Conservation (phyloP, 2,329 filamentous ascomycete genomes). For the Acephala macrosclerotiorum region DNA sequence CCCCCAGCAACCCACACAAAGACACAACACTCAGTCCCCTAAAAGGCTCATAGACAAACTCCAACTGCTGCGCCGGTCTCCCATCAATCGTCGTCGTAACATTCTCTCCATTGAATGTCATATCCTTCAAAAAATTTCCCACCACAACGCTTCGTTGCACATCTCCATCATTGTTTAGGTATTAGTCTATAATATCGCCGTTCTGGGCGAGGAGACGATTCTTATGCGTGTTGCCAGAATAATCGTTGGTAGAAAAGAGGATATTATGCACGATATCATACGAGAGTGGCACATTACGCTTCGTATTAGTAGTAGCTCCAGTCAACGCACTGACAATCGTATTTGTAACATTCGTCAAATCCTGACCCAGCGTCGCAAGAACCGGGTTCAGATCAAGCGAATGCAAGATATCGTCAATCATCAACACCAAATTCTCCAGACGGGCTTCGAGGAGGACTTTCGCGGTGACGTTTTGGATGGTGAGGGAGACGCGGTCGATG, state of each 20-base stretch:
- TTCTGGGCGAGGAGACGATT: slow-evolving; percentile 64
- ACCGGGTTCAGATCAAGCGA: slow-evolving; percentile 68
- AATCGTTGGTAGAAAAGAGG: slow-evolving; percentile 67
- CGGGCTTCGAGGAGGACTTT: slow-evolving; percentile 66
- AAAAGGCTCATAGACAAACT: slow-evolving; percentile 62
- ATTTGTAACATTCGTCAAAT: slow-evolving; percentile 56
- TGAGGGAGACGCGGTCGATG: slow-evolving; percentile 62
- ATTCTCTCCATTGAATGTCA: slow-evolving; percentile 63
- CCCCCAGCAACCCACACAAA: slow-evolving; percentile 56
- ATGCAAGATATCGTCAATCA: slow-evolving; percentile 64
- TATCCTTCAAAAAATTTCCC: slow-evolving; percentile 58
- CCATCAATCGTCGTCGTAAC: slow-evolving; percentile 53
- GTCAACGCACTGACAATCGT: slow-evolving; percentile 42
- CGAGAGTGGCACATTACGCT: background rate
- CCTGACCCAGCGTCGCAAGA: slow-evolving; percentile 60
- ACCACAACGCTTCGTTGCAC: slow-evolving; percentile 53
- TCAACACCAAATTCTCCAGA: slow-evolving; percentile 64
- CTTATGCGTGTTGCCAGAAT: slow-evolving; percentile 60
- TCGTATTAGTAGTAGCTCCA: slow-evolving; percentile 23
- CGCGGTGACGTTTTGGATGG: slow-evolving; percentile 65
- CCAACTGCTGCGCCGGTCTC: slow-evolving; percentile 55
- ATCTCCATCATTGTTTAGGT: slow-evolving; percentile 59
- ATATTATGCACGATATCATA: slow-evolving; percentile 63
- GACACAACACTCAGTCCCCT: slow-evolving; percentile 52
- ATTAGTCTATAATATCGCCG: slow-evolving; percentile 61